phyloP scores from a whole-genome alignment of 2,329 filamentous ascomycete species.

The Colletotrichum musicola region DNA sequence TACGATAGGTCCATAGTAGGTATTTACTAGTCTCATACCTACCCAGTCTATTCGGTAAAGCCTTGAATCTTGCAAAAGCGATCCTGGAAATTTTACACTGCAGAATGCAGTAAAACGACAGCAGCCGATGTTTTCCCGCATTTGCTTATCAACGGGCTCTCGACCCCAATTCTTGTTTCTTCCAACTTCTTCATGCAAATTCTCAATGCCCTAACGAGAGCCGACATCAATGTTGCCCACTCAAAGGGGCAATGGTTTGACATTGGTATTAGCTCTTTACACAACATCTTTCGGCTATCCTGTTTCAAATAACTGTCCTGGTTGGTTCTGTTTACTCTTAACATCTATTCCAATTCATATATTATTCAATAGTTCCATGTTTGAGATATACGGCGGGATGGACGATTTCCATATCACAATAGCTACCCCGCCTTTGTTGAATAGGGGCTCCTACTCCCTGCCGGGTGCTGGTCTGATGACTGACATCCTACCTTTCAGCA shows the following conservation, averaged over 20 bases:
- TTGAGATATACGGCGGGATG: constrained; percentile 30
- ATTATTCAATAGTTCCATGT: constrained; percentile 42
- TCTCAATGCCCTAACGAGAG: constrained; percentile 30
- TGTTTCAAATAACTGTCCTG: constrained; percentile 41
- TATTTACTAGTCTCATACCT: too few relatives aligned
- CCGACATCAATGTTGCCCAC: constrained; percentile 57
- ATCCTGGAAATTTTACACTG: background rate
- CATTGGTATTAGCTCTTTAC: constrained; percentile 57
- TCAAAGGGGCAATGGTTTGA: constrained; percentile 53
- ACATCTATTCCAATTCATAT: constrained; percentile 46
- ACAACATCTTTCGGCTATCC: constrained; percentile 48
- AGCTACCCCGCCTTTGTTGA: constrained; percentile 33
- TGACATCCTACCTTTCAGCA: too few relatives aligned
- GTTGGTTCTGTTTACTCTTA: constrained; percentile 42
- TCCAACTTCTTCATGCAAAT: constrained; percentile 41
- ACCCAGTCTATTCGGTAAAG: too few relatives aligned
- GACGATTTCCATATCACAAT: constrained; percentile 35
- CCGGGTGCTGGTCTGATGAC: constrained; percentile 16
- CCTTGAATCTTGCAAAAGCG: too few relatives aligned
- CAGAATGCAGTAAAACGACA: background rate
- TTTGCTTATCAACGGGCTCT: constrained; percentile 58
- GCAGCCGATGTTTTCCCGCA: constrained; percentile 48
- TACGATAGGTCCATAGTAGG: too few relatives aligned
- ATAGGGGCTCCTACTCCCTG: background rate
- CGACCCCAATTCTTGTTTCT: constrained; percentile 25